Conservation (phyloP, 345 rosid genomes). For the Iberis pinnata region DNA sequence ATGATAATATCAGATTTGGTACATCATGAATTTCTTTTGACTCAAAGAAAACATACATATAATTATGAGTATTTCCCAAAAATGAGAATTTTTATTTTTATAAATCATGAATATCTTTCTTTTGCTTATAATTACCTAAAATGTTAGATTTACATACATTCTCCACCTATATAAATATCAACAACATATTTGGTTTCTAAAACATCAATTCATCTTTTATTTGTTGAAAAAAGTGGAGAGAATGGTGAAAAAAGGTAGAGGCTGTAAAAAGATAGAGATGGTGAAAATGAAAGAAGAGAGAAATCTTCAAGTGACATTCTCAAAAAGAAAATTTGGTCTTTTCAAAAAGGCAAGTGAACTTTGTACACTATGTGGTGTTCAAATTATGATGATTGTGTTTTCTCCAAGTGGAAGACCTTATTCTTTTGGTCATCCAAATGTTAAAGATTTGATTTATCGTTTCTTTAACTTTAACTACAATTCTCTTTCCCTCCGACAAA, state of each 20-base stretch:
- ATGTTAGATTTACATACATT: background rate
- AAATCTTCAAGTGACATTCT: constrained; percentile 20
- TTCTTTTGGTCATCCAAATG: constrained; percentile 50
- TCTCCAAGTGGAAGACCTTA: constrained; percentile 33
- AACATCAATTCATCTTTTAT: background rate
- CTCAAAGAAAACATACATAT: background rate
- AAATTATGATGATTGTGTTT: constrained; percentile 17
- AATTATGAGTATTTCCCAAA: background rate
- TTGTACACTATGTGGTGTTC: constrained; percentile 8
- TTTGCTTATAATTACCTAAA: background rate
- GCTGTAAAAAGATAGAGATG: constrained; percentile 1
- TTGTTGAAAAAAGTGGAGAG: background rate
- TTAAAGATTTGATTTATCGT: constrained; percentile 27
- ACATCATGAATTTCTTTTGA: background rate
- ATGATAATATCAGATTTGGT: background rate
- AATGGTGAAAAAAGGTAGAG: constrained; percentile 28
- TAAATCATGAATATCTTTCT: background rate
- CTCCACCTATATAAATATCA: background rate
- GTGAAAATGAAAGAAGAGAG: background rate
- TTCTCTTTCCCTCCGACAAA: background rate
- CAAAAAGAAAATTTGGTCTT: constrained; percentile 20
- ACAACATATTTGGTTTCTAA: background rate
- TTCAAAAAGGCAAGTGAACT: constrained; percentile 27
- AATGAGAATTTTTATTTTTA: background rate
- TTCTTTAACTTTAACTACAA: constrained; percentile 9